These are phyloP conservation scores for Tolypocladium cylindrosporum DNA, from an alignment of 2,329 filamentous ascomycete genomes.

Conservation along the genomic window DNA sequence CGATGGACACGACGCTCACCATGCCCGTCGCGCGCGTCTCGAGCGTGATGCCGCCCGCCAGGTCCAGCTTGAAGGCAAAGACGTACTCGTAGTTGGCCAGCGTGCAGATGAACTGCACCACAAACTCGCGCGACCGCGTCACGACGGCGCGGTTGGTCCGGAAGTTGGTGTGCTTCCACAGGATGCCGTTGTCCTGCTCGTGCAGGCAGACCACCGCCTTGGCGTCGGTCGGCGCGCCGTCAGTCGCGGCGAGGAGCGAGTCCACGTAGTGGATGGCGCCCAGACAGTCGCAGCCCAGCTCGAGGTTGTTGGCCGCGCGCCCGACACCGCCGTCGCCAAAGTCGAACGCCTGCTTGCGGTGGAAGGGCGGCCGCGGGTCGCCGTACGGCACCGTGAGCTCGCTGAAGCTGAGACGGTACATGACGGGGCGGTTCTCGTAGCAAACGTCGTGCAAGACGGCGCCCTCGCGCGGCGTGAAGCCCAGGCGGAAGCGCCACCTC, in stretches of 20 bases:
- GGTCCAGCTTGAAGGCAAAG: conserved; percentile 45
- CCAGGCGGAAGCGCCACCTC: conserved; percentile 60
- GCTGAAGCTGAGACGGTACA: conserved; percentile 56
- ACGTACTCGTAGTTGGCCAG: conserved; percentile 61
- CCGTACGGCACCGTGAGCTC: conserved; percentile 65
- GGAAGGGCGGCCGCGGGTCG: conserved; percentile 54
- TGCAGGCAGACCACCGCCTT: conserved; percentile 58
- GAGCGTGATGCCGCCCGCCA: conserved; percentile 49
- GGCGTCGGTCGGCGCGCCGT: conserved; percentile 40
- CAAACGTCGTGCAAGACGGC: conserved; percentile 59
- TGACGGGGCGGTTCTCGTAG: conserved; percentile 54
- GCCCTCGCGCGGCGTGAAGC: conserved; percentile 62
- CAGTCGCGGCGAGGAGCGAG: conserved; percentile 38
- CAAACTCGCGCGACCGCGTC: conserved; percentile 49
- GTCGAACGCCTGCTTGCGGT: conserved; percentile 63
- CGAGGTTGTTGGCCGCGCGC: conserved; percentile 56
- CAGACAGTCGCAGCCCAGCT: conserved; percentile 60
- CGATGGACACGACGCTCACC: conserved; percentile 50
- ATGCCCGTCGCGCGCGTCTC: conserved; percentile 59
- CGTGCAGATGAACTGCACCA: conserved; percentile 60
- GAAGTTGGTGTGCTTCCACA: conserved; percentile 64
- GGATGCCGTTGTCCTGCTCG: conserved; percentile 61
- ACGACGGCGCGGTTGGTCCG: conserved; percentile 53
- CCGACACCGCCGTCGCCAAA: conserved; percentile 61
- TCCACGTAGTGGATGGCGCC: conserved; percentile 59